A percentile compares a stretch with the other conserved stretches of the same genome.
Evolutionary conservation across 139 green algal genomes (phyloP).

Genomic region (Micractinium sp.): DNA sequence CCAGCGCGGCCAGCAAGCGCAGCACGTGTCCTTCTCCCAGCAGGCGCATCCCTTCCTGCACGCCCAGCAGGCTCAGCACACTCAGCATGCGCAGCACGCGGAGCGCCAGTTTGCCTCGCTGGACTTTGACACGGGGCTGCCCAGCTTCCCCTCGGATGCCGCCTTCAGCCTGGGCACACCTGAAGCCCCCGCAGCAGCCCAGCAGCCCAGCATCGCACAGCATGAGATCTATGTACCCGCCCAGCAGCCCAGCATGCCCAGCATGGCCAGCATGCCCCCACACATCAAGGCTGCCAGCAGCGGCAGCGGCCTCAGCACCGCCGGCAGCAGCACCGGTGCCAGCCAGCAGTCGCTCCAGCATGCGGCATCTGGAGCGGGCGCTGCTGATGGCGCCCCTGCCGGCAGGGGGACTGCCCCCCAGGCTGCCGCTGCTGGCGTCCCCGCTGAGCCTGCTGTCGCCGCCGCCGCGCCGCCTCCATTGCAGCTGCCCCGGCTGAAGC

Average conservation of each 20-base stretch:
- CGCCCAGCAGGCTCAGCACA: not conserved
- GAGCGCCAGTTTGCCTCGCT: slow-evolving; percentile 6
- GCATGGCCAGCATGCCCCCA: not conserved
- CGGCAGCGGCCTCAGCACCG: not conserved
- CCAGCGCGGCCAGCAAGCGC: not conserved
- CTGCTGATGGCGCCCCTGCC: not conserved
- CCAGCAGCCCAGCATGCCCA: too few relatives aligned
- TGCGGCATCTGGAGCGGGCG: not conserved
- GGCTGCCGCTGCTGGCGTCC: not conserved
- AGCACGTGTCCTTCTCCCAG: not conserved
- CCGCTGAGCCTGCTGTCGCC: too few relatives aligned
- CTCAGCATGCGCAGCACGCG: not conserved
- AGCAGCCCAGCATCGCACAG: too few relatives aligned
- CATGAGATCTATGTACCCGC: too few relatives aligned
- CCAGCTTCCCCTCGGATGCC: slow-evolving; percentile 9
- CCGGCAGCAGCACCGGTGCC: not conserved
- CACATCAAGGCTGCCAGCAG: not conserved
- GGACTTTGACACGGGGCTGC: slow-evolving; percentile 1
- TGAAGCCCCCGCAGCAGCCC: too few relatives aligned
- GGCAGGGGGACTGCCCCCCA: not conserved
- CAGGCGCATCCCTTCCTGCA: not conserved
- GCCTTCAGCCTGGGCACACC: not conserved
- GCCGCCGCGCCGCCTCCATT: not conserved
- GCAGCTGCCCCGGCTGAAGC: slow-evolving; percentile 1
- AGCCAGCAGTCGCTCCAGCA: not conserved